phyloP scores from a whole-genome alignment of 768 basidiomycete species.

The Cystofilobasidium macerans region DNA sequence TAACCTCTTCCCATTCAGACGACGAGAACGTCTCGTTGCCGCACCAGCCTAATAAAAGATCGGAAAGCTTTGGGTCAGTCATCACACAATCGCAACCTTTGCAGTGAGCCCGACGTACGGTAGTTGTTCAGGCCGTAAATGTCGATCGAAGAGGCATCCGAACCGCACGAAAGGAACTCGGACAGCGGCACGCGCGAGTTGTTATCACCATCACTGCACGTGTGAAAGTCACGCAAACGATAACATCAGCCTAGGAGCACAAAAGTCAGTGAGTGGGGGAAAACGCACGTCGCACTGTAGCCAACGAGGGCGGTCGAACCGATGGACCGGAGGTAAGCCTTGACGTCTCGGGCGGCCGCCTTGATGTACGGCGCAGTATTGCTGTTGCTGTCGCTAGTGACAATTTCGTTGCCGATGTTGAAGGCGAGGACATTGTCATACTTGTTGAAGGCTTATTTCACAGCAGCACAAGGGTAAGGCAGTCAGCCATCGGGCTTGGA shows the following conservation, averaged over 20 bases:
- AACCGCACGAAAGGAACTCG: conserved; percentile 69
- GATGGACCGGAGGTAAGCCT: conserved; percentile 51
- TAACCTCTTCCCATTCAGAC: conserved; percentile 45
- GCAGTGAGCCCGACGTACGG: not conserved
- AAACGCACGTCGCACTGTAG: conserved; percentile 60
- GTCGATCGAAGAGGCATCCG: conserved; percentile 59
- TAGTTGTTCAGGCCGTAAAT: conserved; percentile 70
- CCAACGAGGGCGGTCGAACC: conserved; percentile 58
- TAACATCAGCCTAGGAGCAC: no score
- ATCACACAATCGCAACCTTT: no score
- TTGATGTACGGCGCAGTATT: conserved; percentile 63
- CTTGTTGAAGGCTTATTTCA: conserved; percentile 40
- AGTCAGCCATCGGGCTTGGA: conserved; percentile 33
- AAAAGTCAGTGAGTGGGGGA: not conserved
- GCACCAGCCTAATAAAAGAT: conserved; percentile 52
- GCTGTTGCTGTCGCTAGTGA: conserved; percentile 49
- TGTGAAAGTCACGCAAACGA: not conserved
- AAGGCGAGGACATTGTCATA: conserved; percentile 83
- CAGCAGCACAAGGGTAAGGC: not conserved
- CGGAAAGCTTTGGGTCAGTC: conserved; percentile 21
- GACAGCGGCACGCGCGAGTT: conserved; percentile 46
- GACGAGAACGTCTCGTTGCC: conserved; percentile 52
- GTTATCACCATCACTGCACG: not conserved
- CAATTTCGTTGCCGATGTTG: conserved; percentile 79
- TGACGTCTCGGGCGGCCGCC: conserved; percentile 79